Conservation (phyloP, 305 asterid genomes). For the Solanum aculeatissimum region DNA sequence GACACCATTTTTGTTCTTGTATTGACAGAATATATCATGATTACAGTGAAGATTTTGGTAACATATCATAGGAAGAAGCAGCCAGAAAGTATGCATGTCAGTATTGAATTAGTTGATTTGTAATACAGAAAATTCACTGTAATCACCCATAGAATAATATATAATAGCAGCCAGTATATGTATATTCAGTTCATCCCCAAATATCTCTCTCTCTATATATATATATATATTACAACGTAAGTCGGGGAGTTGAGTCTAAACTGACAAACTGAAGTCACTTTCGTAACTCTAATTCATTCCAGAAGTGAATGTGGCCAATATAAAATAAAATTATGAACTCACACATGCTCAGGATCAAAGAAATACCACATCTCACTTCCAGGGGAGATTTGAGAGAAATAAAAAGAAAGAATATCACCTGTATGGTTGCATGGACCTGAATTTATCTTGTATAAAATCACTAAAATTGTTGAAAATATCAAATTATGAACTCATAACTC, state of each 20-base stretch:
- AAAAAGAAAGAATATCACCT: too few species aligned
- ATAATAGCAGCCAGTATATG: neutral
- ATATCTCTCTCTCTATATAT: neutral
- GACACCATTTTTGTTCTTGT: slow-evolving; percentile 24
- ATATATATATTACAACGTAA: neutral
- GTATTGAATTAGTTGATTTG: neutral
- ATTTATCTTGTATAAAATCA: too few species aligned
- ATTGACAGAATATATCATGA: slow-evolving; percentile 41
- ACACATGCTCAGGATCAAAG: too few species aligned
- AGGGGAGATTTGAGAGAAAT: too few species aligned
- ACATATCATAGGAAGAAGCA: neutral
- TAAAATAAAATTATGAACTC: too few species aligned
- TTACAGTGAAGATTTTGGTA: neutral
- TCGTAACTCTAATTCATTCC: neutral
- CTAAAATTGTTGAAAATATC: too few species aligned
- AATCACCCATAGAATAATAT: neutral
- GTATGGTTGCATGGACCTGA: too few species aligned
- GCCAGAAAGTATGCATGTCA: neutral
- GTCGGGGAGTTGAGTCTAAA: neutral
- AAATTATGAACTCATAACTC: too few species aligned
- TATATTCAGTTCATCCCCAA: neutral
- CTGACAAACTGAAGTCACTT: neutral
- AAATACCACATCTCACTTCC: too few species aligned
- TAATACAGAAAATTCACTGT: neutral
- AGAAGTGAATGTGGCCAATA: neutral